These are phyloP conservation scores for Beauveria pseudobassiana DNA, from an alignment of 2,329 filamentous ascomycete species.

Conservation along the genomic window DNA sequence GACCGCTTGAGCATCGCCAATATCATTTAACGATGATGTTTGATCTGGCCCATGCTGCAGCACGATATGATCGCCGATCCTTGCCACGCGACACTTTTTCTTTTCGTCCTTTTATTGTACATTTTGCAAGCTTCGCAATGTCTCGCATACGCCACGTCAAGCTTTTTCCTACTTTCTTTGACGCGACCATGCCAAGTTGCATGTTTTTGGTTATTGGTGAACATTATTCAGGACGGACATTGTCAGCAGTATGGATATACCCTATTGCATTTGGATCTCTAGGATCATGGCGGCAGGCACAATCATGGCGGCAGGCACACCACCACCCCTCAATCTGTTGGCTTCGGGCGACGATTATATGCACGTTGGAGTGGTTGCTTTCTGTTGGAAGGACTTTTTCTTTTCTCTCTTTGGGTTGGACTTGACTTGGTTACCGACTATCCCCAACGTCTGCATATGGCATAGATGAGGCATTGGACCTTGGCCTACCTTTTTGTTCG, in stretches of 20 bases:
- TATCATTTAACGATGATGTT: slow-evolving; percentile 30
- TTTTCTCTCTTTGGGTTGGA: neutral
- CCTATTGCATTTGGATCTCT: neutral
- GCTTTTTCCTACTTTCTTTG: neutral
- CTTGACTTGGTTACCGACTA: neutral
- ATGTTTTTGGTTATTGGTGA: neutral
- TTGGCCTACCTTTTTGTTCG: neutral
- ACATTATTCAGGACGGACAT: neutral
- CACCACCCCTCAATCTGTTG: too few relatives aligned
- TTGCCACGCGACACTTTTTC: neutral
- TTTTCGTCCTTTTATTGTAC: neutral
- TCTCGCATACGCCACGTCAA: neutral
- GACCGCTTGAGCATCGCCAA: slow-evolving; percentile 36
- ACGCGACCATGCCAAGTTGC: neutral
- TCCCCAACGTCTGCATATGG: neutral
- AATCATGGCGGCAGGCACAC: neutral
- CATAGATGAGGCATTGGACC: slow-evolving; percentile 7
- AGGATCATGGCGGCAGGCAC: neutral
- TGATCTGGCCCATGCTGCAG: neutral
- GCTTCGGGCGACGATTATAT: neutral
- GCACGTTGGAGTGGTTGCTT: neutral
- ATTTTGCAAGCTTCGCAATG: neutral
- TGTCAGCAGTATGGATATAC: neutral
- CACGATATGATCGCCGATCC: too few relatives aligned
- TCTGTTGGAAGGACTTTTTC: neutral